Evolutionary conservation across 129 eudicot genomes (phyloP).

Genomic region (Lonicera japonica): DNA sequence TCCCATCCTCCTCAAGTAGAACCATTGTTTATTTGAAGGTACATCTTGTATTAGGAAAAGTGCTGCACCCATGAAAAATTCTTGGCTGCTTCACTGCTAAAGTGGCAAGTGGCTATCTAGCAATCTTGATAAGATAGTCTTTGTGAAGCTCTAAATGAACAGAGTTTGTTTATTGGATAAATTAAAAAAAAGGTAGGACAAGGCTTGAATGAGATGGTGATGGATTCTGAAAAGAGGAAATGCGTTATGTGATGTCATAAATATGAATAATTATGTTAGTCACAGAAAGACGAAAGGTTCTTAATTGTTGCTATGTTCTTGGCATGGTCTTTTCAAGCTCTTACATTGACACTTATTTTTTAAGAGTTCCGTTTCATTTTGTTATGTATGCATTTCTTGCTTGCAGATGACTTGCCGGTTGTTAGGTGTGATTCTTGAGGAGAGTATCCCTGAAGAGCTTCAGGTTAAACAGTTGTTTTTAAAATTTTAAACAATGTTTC

Average conservation of each 20-base stretch:
- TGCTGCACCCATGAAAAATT: no score
- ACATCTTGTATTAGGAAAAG: no score
- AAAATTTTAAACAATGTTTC: not conserved
- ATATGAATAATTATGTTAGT: not conserved
- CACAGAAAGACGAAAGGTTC: not conserved
- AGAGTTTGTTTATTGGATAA: not conserved
- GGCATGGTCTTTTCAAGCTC: not conserved
- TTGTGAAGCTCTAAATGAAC: not conserved
- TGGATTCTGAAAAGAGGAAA: not conserved
- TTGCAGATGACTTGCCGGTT: conserved; percentile 54
- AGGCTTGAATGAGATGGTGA: not conserved
- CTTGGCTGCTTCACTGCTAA: not conserved
- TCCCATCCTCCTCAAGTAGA: no score
- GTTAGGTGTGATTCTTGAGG: conserved; percentile 54
- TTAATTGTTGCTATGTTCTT: not conserved
- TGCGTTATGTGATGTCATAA: not conserved
- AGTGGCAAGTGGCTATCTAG: not conserved
- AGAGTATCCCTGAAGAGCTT: conserved; percentile 53
- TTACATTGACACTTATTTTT: not conserved
- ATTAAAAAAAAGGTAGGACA: not conserved
- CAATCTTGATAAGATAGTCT: not conserved
- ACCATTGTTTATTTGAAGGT: not conserved
- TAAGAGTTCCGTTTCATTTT: not conserved
- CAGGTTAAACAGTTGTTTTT: conserved; percentile 26
- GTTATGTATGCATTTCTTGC: not conserved